A percentile compares a stretch with the other conserved stretches of the same genome.
Conservation (phyloP, 1,139 yeast species). For the Magnusiomyces suaveolens region DNA sequence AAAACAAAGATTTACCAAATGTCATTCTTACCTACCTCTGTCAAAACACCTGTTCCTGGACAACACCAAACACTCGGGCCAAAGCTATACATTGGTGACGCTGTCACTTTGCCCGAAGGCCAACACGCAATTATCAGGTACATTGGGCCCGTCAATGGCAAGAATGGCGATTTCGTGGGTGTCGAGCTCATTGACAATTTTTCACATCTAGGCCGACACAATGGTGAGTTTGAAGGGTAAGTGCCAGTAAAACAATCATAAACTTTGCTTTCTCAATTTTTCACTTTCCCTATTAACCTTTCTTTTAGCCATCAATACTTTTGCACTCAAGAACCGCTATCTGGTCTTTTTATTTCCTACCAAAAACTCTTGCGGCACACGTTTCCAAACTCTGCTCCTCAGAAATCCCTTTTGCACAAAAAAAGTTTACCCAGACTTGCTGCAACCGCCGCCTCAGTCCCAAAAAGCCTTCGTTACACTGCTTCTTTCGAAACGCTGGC, state of each 20-base stretch:
- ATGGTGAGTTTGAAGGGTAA: conserved; percentile 52
- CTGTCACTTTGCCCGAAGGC: conserved; percentile 35
- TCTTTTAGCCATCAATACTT: conserved; percentile 10
- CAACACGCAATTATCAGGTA: conserved; percentile 54
- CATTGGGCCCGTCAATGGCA: conserved; percentile 66
- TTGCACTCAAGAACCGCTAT: conserved; percentile 12
- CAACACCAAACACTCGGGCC: neutral
- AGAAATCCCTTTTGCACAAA: neutral
- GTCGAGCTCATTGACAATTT: conserved; percentile 67
- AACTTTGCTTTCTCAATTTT: neutral
- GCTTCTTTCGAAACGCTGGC: too few relatives aligned
- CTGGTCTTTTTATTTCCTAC: conserved; percentile 21
- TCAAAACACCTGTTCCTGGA: too few relatives aligned
- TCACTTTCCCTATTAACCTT: neutral
- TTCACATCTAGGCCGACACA: conserved; percentile 60
- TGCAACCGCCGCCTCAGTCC: too few relatives aligned
- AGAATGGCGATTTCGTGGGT: conserved; percentile 78
- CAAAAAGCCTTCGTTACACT: too few relatives aligned
- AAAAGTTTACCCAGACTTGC: neutral
- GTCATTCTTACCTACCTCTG: too few relatives aligned
- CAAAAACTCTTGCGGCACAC: conserved; percentile 5
- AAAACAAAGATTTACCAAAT: too few relatives aligned
- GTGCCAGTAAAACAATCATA: conserved; percentile 39
- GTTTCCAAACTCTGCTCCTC: neutral
- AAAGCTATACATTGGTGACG: conserved; percentile 31